A percentile compares a stretch with the other conserved stretches of the same genome.
These are phyloP conservation scores for Nicotiana benthamiana DNA, from an alignment of 257 asterid species.

Conservation along the genomic window DNA sequence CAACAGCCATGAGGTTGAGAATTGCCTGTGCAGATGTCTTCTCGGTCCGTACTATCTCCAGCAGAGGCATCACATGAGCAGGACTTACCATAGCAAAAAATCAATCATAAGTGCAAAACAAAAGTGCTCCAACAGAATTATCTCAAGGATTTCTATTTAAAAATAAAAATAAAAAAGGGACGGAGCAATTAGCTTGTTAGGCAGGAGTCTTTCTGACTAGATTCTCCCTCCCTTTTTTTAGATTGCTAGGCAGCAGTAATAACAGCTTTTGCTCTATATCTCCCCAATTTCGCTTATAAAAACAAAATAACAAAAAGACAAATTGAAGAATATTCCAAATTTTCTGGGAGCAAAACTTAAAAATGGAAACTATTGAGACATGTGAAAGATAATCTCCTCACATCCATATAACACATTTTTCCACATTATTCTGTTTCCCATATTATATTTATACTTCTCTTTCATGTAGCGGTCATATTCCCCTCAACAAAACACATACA, in stretches of 20 bases:
- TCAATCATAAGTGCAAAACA: conserved; percentile 11
- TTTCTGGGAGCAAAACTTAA: not conserved
- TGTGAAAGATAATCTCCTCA: not conserved
- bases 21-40: conserved; percentile 90
- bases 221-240: not conserved
- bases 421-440: not conserved
- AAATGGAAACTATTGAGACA: not conserved
- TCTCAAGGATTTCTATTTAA: not conserved
- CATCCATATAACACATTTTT: not conserved
- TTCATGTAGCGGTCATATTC: conserved; percentile 1
- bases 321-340: conserved; percentile 1
- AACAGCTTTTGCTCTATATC: not conserved
- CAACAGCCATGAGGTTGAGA: conserved; percentile 82
- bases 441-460: not conserved
- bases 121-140: not conserved
- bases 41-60: conserved; percentile 85
- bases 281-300: not conserved
- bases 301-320: not conserved
- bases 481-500: not conserved
- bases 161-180: not conserved
- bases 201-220: not conserved
- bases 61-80: conserved; percentile 94
- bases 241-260: not conserved
- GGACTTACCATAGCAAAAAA: conserved; percentile 55
- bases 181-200: not conserved